phyloP scores from a whole-genome alignment of 1,139 yeast species.

The Eremothecium sinecaudum region DNA sequence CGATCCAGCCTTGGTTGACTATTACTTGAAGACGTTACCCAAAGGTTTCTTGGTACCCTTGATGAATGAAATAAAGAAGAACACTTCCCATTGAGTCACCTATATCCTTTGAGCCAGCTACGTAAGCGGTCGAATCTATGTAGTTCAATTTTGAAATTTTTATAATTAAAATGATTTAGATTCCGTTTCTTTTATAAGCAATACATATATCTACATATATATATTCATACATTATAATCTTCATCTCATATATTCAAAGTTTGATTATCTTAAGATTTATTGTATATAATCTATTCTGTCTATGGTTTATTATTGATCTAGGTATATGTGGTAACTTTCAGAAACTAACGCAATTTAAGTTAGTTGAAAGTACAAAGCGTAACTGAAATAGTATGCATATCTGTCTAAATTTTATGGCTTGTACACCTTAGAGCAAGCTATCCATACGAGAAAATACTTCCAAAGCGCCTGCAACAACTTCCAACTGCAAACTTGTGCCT shows the following conservation, averaged over 20 bases:
- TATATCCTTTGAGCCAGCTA: too few species aligned
- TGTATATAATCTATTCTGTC: too few species aligned
- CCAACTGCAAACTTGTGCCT: slow-evolving; percentile 63
- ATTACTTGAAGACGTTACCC: slow-evolving; percentile 17
- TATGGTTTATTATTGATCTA: too few species aligned
- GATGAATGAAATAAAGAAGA: too few species aligned
- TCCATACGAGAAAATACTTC: slow-evolving; percentile 43
- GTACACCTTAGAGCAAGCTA: slow-evolving; percentile 31
- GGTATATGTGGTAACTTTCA: too few species aligned
- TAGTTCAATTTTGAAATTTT: background rate
- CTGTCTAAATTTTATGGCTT: too few species aligned
- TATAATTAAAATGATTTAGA: background rate
- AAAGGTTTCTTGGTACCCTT: slow-evolving; percentile 12
- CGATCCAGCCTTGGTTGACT: slow-evolving; percentile 13
- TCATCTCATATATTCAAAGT: too few species aligned
- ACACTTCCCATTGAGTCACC: too few species aligned
- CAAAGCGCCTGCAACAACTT: slow-evolving; percentile 80
- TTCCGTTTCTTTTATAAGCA: background rate
- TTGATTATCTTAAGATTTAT: too few species aligned
- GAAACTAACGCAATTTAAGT: too few species aligned
- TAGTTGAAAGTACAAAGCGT: too few species aligned
- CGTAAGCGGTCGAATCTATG: background rate
- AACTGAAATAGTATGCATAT: too few species aligned
- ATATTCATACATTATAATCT: background rate
- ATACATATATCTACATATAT: background rate